A percentile compares a stretch with the other conserved stretches of the same genome.
Evolutionary conservation across 306 rosid genomes (phyloP).

Genomic region (Ammopiptanthus mongolicus): DNA sequence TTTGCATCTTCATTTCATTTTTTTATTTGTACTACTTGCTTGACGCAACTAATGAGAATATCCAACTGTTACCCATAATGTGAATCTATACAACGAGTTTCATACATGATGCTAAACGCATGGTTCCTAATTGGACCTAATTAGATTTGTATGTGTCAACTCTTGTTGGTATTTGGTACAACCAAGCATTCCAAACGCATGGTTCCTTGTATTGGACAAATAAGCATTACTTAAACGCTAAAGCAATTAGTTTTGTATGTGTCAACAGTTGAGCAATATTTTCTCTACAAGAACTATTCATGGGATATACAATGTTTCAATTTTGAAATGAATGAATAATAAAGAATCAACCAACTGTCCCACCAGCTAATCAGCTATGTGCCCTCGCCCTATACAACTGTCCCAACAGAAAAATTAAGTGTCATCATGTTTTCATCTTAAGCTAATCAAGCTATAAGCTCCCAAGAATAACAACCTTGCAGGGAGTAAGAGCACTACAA

Average conservation of each 20-base stretch:
- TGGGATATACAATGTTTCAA: background rate
- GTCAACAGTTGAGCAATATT: background rate
- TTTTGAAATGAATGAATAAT: conserved; percentile 42
- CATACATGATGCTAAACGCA: too few species aligned
- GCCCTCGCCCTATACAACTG: conserved; percentile 22
- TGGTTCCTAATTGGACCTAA: too few species aligned
- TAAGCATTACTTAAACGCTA: background rate
- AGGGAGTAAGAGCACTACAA: conserved; percentile 54
- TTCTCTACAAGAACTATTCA: background rate
- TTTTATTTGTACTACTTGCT: too few species aligned
- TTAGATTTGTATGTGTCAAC: too few species aligned
- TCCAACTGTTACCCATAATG: too few species aligned
- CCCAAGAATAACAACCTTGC: conserved; percentile 50
- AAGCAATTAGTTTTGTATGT: background rate
- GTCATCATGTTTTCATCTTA: background rate
- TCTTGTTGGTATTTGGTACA: background rate
- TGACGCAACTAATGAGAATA: too few species aligned
- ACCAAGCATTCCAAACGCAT: background rate
- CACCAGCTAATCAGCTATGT: conserved; percentile 15
- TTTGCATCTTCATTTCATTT: too few species aligned
- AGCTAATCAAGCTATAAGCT: conserved; percentile 32
- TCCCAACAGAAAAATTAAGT: background rate
- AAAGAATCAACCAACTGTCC: conserved; percentile 38
- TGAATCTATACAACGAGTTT: too few species aligned
- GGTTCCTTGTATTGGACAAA: background rate